Evolutionary conservation across 1,284 basidiomycete species (phyloP).

Genomic region (Puccinia hordei): DNA sequence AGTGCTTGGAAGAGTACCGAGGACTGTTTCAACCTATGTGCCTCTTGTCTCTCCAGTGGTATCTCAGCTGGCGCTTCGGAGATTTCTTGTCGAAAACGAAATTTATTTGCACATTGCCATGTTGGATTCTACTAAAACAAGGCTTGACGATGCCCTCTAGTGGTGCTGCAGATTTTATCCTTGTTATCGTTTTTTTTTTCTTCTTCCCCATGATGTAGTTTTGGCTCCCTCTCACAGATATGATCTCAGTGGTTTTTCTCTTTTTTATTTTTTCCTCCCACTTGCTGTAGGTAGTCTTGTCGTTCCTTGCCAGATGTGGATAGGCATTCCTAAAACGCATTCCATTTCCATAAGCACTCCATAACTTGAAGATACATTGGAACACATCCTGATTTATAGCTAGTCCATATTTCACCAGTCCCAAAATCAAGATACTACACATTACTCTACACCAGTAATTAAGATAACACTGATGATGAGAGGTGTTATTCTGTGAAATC

Average conservation of each 20-base stretch:
- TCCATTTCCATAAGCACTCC: too few species aligned
- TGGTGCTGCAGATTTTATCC: neutral
- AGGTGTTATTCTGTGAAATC: too few species aligned
- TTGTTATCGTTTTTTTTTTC: neutral
- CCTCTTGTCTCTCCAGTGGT: constrained; percentile 3
- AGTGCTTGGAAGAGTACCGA: constrained; percentile 1
- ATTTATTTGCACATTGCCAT: constrained; percentile 19
- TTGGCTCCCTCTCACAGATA: too few species aligned
- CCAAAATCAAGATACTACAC: too few species aligned
- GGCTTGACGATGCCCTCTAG: neutral
- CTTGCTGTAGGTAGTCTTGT: neutral
- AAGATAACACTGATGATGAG: too few species aligned
- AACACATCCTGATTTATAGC: too few species aligned
- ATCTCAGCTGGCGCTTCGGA: constrained; percentile 22
- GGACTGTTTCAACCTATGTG: neutral
- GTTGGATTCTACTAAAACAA: constrained; percentile 24
- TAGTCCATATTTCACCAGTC: too few species aligned
- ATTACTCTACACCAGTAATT: too few species aligned
- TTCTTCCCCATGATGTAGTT: neutral
- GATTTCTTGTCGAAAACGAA: constrained; percentile 15
- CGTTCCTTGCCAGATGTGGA: neutral
- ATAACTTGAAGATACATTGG: too few species aligned
- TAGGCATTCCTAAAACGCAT: too few species aligned
- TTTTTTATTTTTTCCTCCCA: too few species aligned
- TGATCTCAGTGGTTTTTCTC: too few species aligned